Evolutionary conservation across 1,139 yeast genomes (phyloP).

Genomic region (Yamadazyma epiphylla): DNA sequence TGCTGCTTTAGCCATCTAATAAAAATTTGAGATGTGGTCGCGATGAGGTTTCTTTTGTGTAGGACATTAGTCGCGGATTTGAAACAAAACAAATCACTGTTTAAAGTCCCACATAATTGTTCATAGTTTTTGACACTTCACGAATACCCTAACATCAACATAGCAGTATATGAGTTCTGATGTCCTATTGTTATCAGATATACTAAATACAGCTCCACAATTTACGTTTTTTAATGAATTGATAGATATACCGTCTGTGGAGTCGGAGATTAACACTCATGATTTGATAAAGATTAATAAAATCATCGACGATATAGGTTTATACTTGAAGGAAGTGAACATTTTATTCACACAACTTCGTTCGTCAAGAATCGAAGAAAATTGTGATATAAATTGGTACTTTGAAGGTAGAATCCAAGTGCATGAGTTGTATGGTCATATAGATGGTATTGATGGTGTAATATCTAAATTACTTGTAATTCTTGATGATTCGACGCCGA

Average conservation of each 20-base stretch:
- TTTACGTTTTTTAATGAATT: slow-evolving; percentile 34
- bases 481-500: slow-evolving; percentile 22
- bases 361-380: slow-evolving; percentile 3
- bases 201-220: slow-evolving; percentile 16
- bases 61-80: slow-evolving; percentile 2
- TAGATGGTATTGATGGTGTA: slow-evolving; percentile 45
- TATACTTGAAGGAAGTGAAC: slow-evolving; percentile 21
- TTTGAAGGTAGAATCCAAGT: slow-evolving; percentile 45
- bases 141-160: background rate
- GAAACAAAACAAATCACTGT: too few species aligned
- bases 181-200: slow-evolving; percentile 10
- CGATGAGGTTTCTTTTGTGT: background rate
- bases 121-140: too few species aligned
- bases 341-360: slow-evolving; percentile 14
- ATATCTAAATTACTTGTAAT: slow-evolving; percentile 35
- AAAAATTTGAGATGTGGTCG: too few species aligned
- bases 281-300: slow-evolving; percentile 29
- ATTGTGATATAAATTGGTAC: slow-evolving; percentile 38
- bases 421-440: slow-evolving; percentile 29
- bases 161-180: background rate
- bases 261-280: slow-evolving; percentile 21
- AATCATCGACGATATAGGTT: slow-evolving; percentile 27
- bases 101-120: too few species aligned
- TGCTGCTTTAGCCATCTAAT: slow-evolving; percentile 59
- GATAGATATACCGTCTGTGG: slow-evolving; percentile 18